A percentile compares a stretch with the other conserved stretches of the same genome.
Conservation (phyloP, 2,329 filamentous ascomycete genomes). For the Trichoderma sp. region DNA sequence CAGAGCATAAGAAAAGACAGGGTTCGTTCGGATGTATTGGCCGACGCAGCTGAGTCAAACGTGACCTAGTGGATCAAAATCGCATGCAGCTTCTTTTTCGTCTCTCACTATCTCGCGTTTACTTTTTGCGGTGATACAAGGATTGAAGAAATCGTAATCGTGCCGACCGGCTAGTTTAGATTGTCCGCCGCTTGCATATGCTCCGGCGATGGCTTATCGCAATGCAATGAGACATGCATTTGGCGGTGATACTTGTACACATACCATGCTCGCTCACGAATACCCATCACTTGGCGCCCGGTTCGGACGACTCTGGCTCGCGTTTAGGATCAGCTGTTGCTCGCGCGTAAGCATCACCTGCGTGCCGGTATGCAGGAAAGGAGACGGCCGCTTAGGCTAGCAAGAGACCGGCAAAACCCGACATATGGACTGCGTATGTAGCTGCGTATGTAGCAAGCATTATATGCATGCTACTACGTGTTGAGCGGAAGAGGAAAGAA, state of each 20-base stretch:
- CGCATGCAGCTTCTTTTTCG: neutral
- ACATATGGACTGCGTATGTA: neutral
- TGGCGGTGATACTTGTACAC: neutral
- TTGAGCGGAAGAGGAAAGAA: neutral
- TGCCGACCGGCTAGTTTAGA: neutral
- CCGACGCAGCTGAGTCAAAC: constrained; percentile 1
- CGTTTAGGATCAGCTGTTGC: constrained; percentile 10
- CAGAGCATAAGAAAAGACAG: neutral
- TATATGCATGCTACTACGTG: neutral
- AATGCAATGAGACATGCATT: constrained; percentile 1
- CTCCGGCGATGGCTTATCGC: neutral
- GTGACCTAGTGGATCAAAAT: neutral
- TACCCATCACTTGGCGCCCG: neutral
- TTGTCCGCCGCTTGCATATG: neutral
- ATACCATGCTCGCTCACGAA: neutral
- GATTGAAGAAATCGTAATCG: neutral
- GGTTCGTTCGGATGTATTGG: neutral
- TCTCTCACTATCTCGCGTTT: neutral
- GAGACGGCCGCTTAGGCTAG: neutral
- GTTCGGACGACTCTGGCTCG: constrained; percentile 8
- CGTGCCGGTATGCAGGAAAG: constrained; percentile 24
- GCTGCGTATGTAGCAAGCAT: neutral
- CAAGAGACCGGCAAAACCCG: constrained; percentile 4
- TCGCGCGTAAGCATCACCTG: constrained; percentile 19
- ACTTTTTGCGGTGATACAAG: neutral